phyloP scores from a whole-genome alignment of 1,139 yeast species.

The Scheffersomyces titani region DNA sequence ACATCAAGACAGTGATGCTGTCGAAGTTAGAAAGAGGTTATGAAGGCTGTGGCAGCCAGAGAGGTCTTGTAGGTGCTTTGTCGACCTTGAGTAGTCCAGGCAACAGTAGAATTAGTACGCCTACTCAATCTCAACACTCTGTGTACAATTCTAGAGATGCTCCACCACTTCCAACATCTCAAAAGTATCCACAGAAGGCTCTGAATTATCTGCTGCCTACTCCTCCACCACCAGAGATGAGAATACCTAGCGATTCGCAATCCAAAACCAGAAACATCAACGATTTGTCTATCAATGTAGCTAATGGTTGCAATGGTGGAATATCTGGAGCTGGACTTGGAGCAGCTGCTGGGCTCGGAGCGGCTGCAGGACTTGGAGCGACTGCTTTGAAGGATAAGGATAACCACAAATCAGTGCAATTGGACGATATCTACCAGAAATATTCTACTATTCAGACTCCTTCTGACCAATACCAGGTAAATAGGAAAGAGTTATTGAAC shows the following conservation, averaged over 20 bases:
- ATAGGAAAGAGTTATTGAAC: conserved; percentile 32
- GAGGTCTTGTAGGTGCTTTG: conserved; percentile 63
- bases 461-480: conserved; percentile 38
- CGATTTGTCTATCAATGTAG: conserved; percentile 11
- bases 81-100: conserved; percentile 35
- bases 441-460: conserved; percentile 45
- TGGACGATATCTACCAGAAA: conserved; percentile 48
- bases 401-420: conserved; percentile 38
- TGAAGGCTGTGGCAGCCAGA: conserved; percentile 76
- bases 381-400: conserved; percentile 8
- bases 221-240: conserved; percentile 1
- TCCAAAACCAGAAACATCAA: conserved; percentile 9
- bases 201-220: conserved; percentile 1
- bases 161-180: background rate
- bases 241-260: background rate
- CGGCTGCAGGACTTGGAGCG: conserved; percentile 3
- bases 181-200: conserved; percentile 6
- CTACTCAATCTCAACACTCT: background rate
- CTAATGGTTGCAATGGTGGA: background rate
- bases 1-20: conserved; percentile 64
- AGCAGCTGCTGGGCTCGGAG: conserved; percentile 3
- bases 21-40: conserved; percentile 72
- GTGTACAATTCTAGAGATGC: background rate
- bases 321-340: background rate
- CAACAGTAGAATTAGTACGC: background rate